A percentile compares a stretch with the other conserved stretches of the same genome.
Conservation (phyloP, 768 basidiomycete species). For the Lentinus brumalis region DNA sequence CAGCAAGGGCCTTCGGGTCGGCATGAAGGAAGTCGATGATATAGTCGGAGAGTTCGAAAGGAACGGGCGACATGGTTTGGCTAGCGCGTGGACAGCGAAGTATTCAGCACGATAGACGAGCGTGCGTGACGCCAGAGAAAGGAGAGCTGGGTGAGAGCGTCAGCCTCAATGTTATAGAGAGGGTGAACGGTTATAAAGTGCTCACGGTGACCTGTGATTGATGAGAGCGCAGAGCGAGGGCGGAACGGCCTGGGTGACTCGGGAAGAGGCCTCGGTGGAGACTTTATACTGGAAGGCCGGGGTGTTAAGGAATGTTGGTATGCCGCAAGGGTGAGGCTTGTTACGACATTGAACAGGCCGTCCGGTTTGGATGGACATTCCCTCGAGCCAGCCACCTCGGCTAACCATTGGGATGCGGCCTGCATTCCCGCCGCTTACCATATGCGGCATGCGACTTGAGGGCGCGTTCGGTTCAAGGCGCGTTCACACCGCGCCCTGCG, state of each 20-base stretch:
- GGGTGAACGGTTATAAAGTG: background rate
- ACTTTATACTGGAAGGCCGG: slow-evolving; percentile 6
- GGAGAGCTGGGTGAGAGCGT: too few species aligned
- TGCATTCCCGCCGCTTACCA: slow-evolving; percentile 4
- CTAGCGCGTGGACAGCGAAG: background rate
- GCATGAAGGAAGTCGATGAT: slow-evolving; percentile 37
- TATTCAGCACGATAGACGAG: background rate
- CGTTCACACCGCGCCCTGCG: background rate
- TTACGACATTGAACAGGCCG: slow-evolving; percentile 8
- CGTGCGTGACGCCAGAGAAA: too few species aligned
- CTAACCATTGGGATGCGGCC: slow-evolving; percentile 13
- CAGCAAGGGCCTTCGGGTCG: slow-evolving; percentile 25
- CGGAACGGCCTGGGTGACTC: too few species aligned
- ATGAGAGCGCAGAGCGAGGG: background rate
- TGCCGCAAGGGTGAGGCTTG: background rate
- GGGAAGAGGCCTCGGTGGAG: background rate
- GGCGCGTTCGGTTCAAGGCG: background rate
- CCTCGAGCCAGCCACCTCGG: slow-evolving; percentile 13
- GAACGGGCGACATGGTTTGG: slow-evolving; percentile 29
- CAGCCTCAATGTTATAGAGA: too few species aligned
- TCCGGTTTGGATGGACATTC: background rate
- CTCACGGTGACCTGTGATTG: background rate
- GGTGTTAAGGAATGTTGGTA: background rate
- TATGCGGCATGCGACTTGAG: background rate
- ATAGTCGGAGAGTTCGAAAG: slow-evolving; percentile 36